These are phyloP conservation scores for Chlamydomonas eustigma DNA, from an alignment of 139 green algal species.

Conservation along the genomic window DNA sequence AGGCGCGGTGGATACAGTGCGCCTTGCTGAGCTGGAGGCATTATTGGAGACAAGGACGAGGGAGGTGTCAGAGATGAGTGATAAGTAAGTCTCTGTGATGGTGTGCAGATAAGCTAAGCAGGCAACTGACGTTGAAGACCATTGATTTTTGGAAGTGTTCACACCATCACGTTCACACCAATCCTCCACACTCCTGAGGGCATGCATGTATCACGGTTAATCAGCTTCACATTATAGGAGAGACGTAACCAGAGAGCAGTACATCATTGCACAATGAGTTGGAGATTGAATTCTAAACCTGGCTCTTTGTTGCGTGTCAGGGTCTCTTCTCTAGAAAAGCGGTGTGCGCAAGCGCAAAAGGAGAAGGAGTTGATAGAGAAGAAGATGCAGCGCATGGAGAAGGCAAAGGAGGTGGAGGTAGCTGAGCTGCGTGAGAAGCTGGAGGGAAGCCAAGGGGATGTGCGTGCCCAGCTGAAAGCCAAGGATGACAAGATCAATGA, in stretches of 20 bases:
- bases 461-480: conserved; percentile 53
- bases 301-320: conserved; percentile 3
- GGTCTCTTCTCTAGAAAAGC: conserved; percentile 28
- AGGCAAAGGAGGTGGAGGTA: conserved; percentile 45
- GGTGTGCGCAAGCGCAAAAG: conserved; percentile 43
- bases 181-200: no score
- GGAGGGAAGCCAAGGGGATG: conserved; percentile 33
- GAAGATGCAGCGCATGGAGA: conserved; percentile 77
- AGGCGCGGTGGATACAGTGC: conserved; percentile 1
- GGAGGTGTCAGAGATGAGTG: conserved; percentile 36
- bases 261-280: background rate
- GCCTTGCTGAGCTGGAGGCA: conserved; percentile 36
- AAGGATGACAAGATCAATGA: conserved; percentile 76
- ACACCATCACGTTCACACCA: no score
- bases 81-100: conserved; percentile 11
- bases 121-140: no score
- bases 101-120: no score
- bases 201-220: no score
- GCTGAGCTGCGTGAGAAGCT: conserved; percentile 43
- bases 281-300: background rate
- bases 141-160: no score
- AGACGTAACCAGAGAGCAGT: background rate
- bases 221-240: background rate
- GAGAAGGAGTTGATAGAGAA: conserved; percentile 72
- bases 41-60: conserved; percentile 39